Evolutionary conservation across 148 eudicot species (phyloP).

Genomic region (Nepenthes gracilis): DNA sequence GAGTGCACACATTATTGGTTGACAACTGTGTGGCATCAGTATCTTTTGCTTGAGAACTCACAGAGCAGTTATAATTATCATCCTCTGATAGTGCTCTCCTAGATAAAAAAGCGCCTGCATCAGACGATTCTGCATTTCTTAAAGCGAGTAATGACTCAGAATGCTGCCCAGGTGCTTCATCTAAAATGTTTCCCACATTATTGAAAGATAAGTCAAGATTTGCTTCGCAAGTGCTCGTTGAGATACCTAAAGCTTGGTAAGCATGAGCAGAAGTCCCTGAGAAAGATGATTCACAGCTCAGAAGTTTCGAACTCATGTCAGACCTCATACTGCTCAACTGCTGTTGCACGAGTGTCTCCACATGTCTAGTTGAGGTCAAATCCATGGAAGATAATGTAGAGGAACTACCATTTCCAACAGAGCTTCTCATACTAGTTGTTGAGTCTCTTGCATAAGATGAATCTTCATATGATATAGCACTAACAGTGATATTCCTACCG

Average conservation of each 20-base stretch:
- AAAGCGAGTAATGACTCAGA: slow-evolving; percentile 24
- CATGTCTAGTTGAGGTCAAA: slow-evolving; percentile 39
- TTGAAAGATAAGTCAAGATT: slow-evolving; percentile 26
- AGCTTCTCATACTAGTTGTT: slow-evolving; percentile 60
- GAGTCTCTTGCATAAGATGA: slow-evolving; percentile 56
- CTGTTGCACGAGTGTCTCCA: slow-evolving; percentile 37
- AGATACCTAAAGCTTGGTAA: slow-evolving; percentile 33
- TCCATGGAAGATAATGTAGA: slow-evolving; percentile 80
- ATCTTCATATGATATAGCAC: slow-evolving; percentile 64
- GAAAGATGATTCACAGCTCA: slow-evolving; percentile 48
- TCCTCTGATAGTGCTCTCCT: slow-evolving; percentile 6
- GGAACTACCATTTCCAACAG: slow-evolving; percentile 56
- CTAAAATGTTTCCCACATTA: slow-evolving; percentile 22
- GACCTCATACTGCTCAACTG: slow-evolving; percentile 49
- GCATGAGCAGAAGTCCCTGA: slow-evolving; percentile 61
- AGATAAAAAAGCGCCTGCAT: slow-evolving; percentile 14
- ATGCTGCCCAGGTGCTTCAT: slow-evolving; percentile 13
- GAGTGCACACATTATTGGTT: slow-evolving; percentile 6
- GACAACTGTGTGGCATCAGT: slow-evolving; percentile 16
- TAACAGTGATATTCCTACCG: slow-evolving; percentile 59
- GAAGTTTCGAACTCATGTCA: slow-evolving; percentile 46
- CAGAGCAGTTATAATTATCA: slow-evolving; percentile 11
- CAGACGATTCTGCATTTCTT: slow-evolving; percentile 24
- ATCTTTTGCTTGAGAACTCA: slow-evolving; percentile 11
- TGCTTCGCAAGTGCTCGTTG: slow-evolving; percentile 36